Evolutionary conservation across 768 basidiomycete species (phyloP).

Genomic region (Auricularia auricula-judae): DNA sequence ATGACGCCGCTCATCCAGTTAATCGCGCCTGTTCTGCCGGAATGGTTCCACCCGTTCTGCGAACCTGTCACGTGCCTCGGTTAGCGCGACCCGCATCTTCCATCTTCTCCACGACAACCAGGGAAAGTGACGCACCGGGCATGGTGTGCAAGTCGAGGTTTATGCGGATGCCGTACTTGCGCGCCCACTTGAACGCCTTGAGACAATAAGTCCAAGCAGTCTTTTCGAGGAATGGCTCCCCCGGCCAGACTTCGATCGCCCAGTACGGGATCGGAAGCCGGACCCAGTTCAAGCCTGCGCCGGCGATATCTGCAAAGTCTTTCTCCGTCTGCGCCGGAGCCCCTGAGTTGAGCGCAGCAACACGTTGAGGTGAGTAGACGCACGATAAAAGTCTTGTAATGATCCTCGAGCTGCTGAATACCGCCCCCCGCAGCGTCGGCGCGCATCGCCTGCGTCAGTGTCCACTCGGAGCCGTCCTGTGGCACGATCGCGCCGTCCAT

Average conservation of each 20-base stretch:
- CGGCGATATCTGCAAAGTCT: slow-evolving; percentile 84
- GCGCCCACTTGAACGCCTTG: slow-evolving; percentile 68
- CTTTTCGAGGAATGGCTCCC: slow-evolving; percentile 65
- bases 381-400: slow-evolving; percentile 80
- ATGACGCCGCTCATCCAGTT: slow-evolving; percentile 65
- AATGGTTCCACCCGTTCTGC: slow-evolving; percentile 73
- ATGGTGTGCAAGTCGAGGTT: slow-evolving; percentile 70
- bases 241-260: slow-evolving; percentile 67
- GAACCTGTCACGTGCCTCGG: slow-evolving; percentile 39
- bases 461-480: slow-evolving; percentile 46
- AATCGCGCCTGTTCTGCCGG: slow-evolving; percentile 38
- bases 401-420: slow-evolving; percentile 52
- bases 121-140: slow-evolving; percentile 46
- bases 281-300: slow-evolving; percentile 78
- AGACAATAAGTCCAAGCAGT: slow-evolving; percentile 65
- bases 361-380: slow-evolving; percentile 13
- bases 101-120: background rate
- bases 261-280: slow-evolving; percentile 76
- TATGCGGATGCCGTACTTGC: slow-evolving; percentile 81
- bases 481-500: slow-evolving; percentile 24
- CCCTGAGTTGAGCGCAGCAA: background rate
- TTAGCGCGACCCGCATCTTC: background rate
- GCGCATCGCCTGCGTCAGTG: slow-evolving; percentile 53
- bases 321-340: slow-evolving; percentile 54
- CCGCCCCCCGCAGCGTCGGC: slow-evolving; percentile 54